Conservation (phyloP, 805 yeast genomes). For the Zygotorulaspora danielsina region DNA sequence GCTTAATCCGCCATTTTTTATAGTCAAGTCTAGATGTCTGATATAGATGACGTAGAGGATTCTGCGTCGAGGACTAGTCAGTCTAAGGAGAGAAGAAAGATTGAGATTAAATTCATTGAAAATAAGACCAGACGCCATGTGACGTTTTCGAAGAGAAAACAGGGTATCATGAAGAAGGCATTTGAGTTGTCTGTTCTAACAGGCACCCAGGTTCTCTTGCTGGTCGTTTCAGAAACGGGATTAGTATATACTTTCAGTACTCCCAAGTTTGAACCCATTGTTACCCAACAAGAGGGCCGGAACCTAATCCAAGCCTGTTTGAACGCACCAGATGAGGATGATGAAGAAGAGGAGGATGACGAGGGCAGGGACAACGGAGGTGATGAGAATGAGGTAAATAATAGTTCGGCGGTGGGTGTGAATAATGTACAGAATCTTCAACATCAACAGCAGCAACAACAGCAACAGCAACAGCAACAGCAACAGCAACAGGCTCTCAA, state of each 20-base stretch:
- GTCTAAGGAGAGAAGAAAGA: constrained; percentile 71
- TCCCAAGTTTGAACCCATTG: constrained; percentile 97
- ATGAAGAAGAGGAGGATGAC: constrained; percentile 62
- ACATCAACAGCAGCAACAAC: constrained; percentile 17
- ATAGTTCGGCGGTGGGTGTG: constrained; percentile 11
- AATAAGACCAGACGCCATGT: constrained; percentile 97
- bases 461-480: constrained; percentile 12
- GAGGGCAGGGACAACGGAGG: constrained; percentile 13
- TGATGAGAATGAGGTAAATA: not conserved
- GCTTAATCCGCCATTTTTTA: no score
- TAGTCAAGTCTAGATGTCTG: constrained; percentile 12
- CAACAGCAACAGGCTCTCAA: constrained; percentile 18
- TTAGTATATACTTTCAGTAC: constrained; percentile 97
- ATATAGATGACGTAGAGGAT: constrained; percentile 17
- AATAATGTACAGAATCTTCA: constrained; percentile 20
- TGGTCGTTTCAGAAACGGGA: constrained; percentile 98
- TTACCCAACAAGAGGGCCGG: constrained; percentile 95
- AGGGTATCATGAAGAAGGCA: constrained; percentile 99
- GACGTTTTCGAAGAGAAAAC: constrained; percentile 95
- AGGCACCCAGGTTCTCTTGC: constrained; percentile 91
- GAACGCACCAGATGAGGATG: constrained; percentile 89
- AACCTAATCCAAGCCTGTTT: constrained; percentile 94
- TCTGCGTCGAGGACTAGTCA: constrained; percentile 15
- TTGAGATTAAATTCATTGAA: constrained; percentile 94
- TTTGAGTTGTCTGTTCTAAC: constrained; percentile 94